These are phyloP conservation scores for Salix caprea DNA, from an alignment of 345 rosid species.

Conservation along the genomic window DNA sequence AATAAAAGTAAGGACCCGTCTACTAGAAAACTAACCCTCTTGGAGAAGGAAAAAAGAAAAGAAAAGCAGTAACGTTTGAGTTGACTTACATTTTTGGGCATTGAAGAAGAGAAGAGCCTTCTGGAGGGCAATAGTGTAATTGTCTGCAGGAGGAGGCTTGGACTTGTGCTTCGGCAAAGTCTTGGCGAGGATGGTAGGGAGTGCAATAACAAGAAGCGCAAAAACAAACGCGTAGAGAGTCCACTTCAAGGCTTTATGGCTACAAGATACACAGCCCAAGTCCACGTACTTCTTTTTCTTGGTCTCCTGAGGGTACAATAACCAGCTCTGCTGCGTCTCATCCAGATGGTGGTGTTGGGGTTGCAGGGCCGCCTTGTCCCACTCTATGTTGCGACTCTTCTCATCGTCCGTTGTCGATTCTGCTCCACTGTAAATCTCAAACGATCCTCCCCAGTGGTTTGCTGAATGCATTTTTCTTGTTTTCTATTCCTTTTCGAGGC, in stretches of 20 bases:
- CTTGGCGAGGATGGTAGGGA: slow-evolving; percentile 61
- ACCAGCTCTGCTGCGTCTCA: slow-evolving; percentile 89
- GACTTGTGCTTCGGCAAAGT: slow-evolving; percentile 53
- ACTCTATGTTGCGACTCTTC: slow-evolving; percentile 38
- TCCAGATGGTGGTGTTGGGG: slow-evolving; percentile 38
- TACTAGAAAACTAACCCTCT: background rate
- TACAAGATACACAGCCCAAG: slow-evolving; percentile 64
- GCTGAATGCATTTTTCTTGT: slow-evolving; percentile 45
- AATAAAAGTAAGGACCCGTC: background rate
- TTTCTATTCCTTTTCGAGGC: background rate
- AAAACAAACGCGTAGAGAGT: slow-evolving; percentile 35
- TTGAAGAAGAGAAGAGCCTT: slow-evolving; percentile 83
- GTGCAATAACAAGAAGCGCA: slow-evolving; percentile 53
- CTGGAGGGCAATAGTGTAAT: slow-evolving; percentile 70
- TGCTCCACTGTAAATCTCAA: slow-evolving; percentile 45
- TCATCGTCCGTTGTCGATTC: slow-evolving; percentile 27
- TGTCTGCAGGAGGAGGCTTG: slow-evolving; percentile 54
- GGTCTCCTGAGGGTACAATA: slow-evolving; percentile 44
- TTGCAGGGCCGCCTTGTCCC: slow-evolving; percentile 55
- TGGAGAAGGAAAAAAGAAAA: background rate
- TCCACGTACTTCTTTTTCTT: slow-evolving; percentile 68
- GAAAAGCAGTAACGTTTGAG: background rate
- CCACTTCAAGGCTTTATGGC: slow-evolving; percentile 52
- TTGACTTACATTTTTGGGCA: slow-evolving; percentile 77
- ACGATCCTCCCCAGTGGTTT: slow-evolving; percentile 76